Evolutionary conservation across 2,329 filamentous ascomycete species (phyloP), one percentile per base, ranked within the genome.

Genomic region (Magnaporthales sp.): DNA sequence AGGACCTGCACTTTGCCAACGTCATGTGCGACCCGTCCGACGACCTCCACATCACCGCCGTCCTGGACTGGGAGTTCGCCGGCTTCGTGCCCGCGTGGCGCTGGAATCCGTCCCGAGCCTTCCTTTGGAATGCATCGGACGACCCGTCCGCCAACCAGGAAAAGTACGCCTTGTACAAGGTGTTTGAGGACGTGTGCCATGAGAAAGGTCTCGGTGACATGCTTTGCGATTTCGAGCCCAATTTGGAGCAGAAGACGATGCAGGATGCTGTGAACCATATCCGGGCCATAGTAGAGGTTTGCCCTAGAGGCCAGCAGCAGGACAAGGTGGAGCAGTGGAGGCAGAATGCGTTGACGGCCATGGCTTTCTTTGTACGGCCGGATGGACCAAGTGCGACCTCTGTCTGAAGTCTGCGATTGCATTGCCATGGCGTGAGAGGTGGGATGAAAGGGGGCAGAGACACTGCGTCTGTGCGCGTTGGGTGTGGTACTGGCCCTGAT

Each of bases 11-110:
- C 67, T 74, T 79, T 54, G 76, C 73, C 13, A 79, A 79, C 61
- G 70, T 79, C 46, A 72, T 77, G 66, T 77, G 71, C 67, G 71
- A 76, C n/a, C 38, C 5, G 6, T 19, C n/a, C 38, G 68, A 67
- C 1, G 46, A 67, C 7, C 68, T 70, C 1, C 67, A 65, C 7
- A 74, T 79, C 60, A 78, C 76, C 0, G 73, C 68, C 1, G 70
- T 79, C 13, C 67, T 77, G 11, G 75, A 76, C 71, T 79, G 76
- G 77, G 78, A 79, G 67, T 79, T 79, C 58, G 70, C 74, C 1
- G 71, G 72, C 19, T 71, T 79, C 1, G 74, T 80, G 15, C 76
- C 78, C 1, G 70, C 71, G 6, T 69, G 70, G 29, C 70, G 72
- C 15, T 80, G 77, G 77, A 75, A 77, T 64, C 76, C 77, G 1